These are phyloP conservation scores for Chenopodium formosanum DNA, from an alignment of 148 eudicot genomes.

Conservation along the genomic window DNA sequence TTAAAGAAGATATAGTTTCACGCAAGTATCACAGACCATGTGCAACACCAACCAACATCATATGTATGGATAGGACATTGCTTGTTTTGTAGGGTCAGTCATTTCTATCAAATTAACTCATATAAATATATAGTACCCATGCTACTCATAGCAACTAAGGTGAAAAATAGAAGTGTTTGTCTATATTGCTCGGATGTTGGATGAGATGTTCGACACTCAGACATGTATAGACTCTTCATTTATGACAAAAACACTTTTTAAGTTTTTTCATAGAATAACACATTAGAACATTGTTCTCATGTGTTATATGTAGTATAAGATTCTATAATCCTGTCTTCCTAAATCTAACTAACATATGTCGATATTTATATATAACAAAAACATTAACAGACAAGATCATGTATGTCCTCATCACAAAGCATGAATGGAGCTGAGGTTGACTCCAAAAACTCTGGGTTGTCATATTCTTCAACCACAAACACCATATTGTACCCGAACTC, in stretches of 20 bases:
- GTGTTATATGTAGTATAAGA: no score
- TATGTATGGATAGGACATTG: slow-evolving; percentile 10
- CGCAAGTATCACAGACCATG: slow-evolving; percentile 38
- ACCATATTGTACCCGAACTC: background rate
- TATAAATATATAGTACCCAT: background rate
- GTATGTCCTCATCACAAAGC: slow-evolving; percentile 13
- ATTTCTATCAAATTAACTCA: slow-evolving; percentile 9
- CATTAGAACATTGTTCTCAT: background rate
- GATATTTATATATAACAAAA: background rate
- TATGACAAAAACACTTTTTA: no score
- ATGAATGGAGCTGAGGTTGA: slow-evolving; percentile 8
- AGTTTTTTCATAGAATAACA: background rate
- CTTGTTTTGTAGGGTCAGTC: slow-evolving; percentile 24
- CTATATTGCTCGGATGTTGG: background rate
- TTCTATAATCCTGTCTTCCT: background rate
- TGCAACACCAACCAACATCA: slow-evolving; percentile 31
- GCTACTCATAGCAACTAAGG: slow-evolving; percentile 19
- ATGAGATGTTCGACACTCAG: background rate
- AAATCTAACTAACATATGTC: background rate
- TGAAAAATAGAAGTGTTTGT: slow-evolving; percentile 11
- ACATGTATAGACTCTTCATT: background rate
- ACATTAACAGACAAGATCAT: slow-evolving; percentile 11
- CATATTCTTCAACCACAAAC: slow-evolving; percentile 11
- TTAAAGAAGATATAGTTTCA: slow-evolving; percentile 33
- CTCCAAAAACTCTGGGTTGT: slow-evolving; percentile 17